phyloP scores from a whole-genome alignment of 1,284 basidiomycete genomes.

The Ganoderma leucocontextum region DNA sequence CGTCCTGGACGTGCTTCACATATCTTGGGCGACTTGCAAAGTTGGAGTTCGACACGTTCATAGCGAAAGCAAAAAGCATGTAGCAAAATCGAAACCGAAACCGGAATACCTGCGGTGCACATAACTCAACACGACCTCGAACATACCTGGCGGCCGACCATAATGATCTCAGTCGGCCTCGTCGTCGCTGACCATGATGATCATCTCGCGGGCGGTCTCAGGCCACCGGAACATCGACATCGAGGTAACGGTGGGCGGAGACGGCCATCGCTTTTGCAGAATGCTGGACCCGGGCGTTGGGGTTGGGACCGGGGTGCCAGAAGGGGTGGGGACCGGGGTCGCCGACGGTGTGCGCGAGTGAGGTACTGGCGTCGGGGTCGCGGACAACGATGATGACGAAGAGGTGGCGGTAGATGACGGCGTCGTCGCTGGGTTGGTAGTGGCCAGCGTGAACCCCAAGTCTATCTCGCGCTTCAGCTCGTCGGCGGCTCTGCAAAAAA shows the following conservation, averaged over 20 bases:
- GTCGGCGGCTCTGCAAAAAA: slow-evolving; percentile 37
- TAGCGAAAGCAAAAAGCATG: slow-evolving; percentile 1
- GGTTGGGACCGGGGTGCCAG: slow-evolving; percentile 12
- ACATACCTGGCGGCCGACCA: slow-evolving; percentile 25
- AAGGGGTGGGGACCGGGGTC: slow-evolving; percentile 2
- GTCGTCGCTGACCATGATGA: slow-evolving; percentile 62
- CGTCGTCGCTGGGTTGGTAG: not conserved
- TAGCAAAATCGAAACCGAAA: not conserved
- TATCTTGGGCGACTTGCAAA: slow-evolving; percentile 3
- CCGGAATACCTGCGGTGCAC: slow-evolving; percentile 4
- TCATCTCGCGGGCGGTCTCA: slow-evolving; percentile 46
- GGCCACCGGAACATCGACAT: slow-evolving; percentile 49
- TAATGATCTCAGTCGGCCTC: slow-evolving; percentile 48
- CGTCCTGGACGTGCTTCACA: not conserved
- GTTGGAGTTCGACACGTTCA: not conserved
- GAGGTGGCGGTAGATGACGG: slow-evolving; percentile 19
- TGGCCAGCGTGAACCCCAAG: slow-evolving; percentile 9
- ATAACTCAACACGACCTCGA: slow-evolving; percentile 1
- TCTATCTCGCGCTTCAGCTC: slow-evolving; percentile 27
- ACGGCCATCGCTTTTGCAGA: slow-evolving; percentile 15
- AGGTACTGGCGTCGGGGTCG: slow-evolving; percentile 22
- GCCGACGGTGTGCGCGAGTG: slow-evolving; percentile 10
- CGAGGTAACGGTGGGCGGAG: slow-evolving; percentile 5
- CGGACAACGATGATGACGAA: slow-evolving; percentile 10
- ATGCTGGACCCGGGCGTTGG: not conserved